Base-by-base conservation (phyloP, 805 yeast genomes). In the Yamadazyma sp. region DNA sequence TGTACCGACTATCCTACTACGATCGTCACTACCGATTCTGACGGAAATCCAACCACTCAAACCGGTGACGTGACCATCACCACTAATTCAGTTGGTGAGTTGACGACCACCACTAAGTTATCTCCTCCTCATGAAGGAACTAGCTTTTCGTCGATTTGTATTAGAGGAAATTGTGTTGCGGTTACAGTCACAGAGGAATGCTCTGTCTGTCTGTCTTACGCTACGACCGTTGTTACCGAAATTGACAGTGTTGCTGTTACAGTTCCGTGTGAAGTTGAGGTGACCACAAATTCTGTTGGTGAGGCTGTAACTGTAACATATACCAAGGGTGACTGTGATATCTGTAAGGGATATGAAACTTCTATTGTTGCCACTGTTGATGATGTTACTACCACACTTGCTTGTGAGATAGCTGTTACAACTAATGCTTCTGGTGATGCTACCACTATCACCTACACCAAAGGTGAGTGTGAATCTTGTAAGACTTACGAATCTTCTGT, bases 81-180 rank as follows among this genome's bases (percentile, higher is more conserved):
- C 5, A 53, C 57, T 13, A 44, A 53, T 22, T 8, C 44, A 17
- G 45, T 34, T 31, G 55, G 55, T 19, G n/a, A 33, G n/a, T 32
- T 37, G 14, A 16, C 19, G 5, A 41, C 41, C 20, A 6, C 13
- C 11, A 31, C 33, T 32, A 23, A 28, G 3, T n/a, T 29, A 19
- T 3, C 18, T 3, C 30, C 23, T 29, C 17, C 37, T n/a, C 36
- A 18, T n/a, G 31, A n/a, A 13, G 39, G 32, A 21, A 20, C 19
- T 9, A 29, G 32, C 15, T 29, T 16, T 21, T 28, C 42, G 5
- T 13, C 40, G 3, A 32, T 28, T 7, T 42, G 46, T 38, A 38
- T 42, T 6, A 34, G 35, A 25, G 42, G 42, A 16, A 31, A 35
- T 18, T 42, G 46, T 42, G 27, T 42, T 14, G 24, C 42, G 20